Conservation (phyloP, 1,139 yeast genomes). For the Pichia sp. region DNA sequence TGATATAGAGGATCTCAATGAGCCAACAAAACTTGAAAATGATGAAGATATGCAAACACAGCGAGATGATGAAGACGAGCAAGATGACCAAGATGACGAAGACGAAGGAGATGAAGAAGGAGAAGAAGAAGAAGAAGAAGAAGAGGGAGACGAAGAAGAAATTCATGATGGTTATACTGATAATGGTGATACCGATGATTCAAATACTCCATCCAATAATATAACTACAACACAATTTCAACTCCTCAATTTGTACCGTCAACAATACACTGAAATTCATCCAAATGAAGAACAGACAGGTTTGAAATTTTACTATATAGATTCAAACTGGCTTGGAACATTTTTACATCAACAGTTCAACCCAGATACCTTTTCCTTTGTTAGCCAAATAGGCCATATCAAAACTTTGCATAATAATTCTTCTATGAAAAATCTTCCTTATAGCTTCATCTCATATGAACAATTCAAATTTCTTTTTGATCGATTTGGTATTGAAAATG, state of each 20-base stretch:
- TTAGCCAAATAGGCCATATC: slow-evolving; percentile 9
- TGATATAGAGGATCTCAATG: slow-evolving; percentile 5
- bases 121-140: neutral
- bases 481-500: slow-evolving; percentile 50
- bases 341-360: slow-evolving; percentile 8
- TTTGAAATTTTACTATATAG: slow-evolving; percentile 9
- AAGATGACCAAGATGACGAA: neutral
- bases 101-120: neutral
- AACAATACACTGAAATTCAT: neutral
- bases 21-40: neutral
- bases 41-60: neutral
- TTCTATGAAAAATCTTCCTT: neutral
- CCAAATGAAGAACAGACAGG: neutral
- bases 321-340: slow-evolving; percentile 6
- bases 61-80: neutral
- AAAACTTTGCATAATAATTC: neutral
- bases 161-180: neutral
- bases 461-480: slow-evolving; percentile 37
- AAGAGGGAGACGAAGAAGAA: neutral
- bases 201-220: too few relatives aligned
- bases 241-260: slow-evolving; percentile 3
- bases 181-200: neutral
- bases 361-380: neutral
- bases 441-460: slow-evolving; percentile 4
- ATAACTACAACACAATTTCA: slow-evolving; percentile 4